Evolutionary conservation across 1,284 basidiomycete genomes (phyloP).

Genomic region (Cryptococcus wingfieldii): DNA sequence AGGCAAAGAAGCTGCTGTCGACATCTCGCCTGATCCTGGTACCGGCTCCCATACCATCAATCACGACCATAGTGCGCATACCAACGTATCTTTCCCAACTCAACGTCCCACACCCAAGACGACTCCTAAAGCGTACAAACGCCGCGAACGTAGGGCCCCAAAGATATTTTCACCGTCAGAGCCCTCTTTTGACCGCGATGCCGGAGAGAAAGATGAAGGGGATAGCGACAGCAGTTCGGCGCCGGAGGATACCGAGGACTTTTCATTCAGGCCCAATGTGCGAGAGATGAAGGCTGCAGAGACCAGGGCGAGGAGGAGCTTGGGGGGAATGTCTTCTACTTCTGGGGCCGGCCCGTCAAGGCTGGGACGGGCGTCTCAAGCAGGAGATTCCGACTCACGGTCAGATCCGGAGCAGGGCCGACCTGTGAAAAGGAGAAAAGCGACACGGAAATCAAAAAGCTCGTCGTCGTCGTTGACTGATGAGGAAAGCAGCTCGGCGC

Average conservation of each 20-base stretch:
- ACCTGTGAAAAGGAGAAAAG: background rate
- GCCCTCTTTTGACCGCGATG: background rate
- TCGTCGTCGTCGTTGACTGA: background rate
- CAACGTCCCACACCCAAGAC: no score
- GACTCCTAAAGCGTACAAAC: no score
- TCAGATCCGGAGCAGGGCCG: no score
- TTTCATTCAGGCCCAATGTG: constrained; percentile 11
- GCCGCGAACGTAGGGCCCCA: no score
- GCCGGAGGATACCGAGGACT: constrained; percentile 20
- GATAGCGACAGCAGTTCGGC: constrained; percentile 13
- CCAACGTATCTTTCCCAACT: no score
- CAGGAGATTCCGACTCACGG: no score
- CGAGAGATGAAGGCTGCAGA: background rate
- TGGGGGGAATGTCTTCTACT: background rate
- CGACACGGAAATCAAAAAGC: constrained; percentile 4
- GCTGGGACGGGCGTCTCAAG: no score
- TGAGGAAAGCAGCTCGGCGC: constrained; percentile 15
- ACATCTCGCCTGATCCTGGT: no score
- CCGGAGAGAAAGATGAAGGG: background rate
- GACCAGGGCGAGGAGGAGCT: background rate
- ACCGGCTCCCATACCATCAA: no score
- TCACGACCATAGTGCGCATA: no score
- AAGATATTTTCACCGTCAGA: no score
- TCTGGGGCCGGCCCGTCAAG: background rate
- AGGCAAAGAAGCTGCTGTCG: no score